Conservation (phyloP, 495 filamentous ascomycete species). For the Bryoglossum gracile region DNA sequence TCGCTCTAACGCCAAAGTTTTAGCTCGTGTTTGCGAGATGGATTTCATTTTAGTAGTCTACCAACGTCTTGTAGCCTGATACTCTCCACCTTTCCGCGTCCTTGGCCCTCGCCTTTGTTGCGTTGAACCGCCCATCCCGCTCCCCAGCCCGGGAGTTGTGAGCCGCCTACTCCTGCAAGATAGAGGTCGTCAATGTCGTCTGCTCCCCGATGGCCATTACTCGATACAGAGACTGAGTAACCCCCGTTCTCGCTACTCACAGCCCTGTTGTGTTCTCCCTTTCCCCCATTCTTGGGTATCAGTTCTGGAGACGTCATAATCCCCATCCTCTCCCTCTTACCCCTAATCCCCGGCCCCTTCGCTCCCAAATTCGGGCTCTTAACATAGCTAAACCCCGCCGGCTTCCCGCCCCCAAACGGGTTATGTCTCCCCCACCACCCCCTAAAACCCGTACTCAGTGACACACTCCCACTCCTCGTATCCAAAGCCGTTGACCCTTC, state of each 20-base stretch:
- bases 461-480: not conserved
- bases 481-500: slow-evolving; percentile 26
- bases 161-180: slow-evolving; percentile 1
- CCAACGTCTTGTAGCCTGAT: slow-evolving; percentile 23
- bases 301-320: slow-evolving; percentile 23
- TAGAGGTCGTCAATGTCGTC: slow-evolving; percentile 17
- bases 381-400: slow-evolving; percentile 11
- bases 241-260: slow-evolving; percentile 1
- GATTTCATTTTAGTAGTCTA: slow-evolving; percentile 18
- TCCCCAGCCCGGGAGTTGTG: slow-evolving; percentile 14
- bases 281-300: slow-evolving; percentile 13
- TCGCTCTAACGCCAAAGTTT: too few species aligned
- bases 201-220: not conserved
- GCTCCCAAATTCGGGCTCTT: slow-evolving; percentile 10
- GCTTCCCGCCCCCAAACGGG: slow-evolving; percentile 16
- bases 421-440: slow-evolving; percentile 12
- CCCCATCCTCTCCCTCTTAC: slow-evolving; percentile 18
- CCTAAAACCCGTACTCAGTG: not conserved
- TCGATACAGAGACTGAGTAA: slow-evolving; percentile 3
- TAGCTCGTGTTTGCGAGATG: too few species aligned
- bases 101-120: not conserved
- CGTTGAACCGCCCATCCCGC: slow-evolving; percentile 19
- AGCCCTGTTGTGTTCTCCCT: slow-evolving; percentile 2
- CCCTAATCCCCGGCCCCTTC: slow-evolving; percentile 13
- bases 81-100: slow-evolving; percentile 15